Evolutionary conservation across 1,139 yeast species (phyloP), one percentile per base, ranked within the genome.

Genomic region (Debaryomyces coudertii): DNA sequence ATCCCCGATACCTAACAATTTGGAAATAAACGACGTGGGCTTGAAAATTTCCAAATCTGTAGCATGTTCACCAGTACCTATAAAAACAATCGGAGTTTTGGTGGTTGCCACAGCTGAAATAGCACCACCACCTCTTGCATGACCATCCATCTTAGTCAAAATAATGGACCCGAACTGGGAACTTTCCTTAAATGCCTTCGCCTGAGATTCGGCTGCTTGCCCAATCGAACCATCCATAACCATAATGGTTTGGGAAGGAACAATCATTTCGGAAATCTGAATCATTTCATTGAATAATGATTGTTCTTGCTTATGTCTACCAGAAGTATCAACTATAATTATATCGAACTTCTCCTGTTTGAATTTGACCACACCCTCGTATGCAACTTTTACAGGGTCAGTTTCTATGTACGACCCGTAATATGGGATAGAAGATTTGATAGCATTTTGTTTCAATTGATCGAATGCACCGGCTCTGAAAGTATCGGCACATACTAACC

Each of bases 381-480:
- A 75, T 2, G 98, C 93, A 37, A 93, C 96, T 57, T 83, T 84
- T 12, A 90, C 98, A 1, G 99, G 99, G 64, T 95, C 96, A 2
- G 96, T 90, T 68, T 92, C 98, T 8, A 95, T 83, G 65, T 93
- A 93, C 4, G 97, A 88, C 57, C 99, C 99, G 65, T 84, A 93
- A 67, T 83, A 93, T 35, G 99, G 98, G 47, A 93, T 90, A 56
- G 87, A 82, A 0, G 99, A 95, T 71, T 90, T 90, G 44, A 93
- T 90, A 23, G 99, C 98, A 66, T 93, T 93, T 69, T 93, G 99
- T 64, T 93, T 93, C 68, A 93, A 79, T 74, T 93, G 99, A 69
- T 93, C 99, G 73, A 93, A 93, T 1, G 99, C 99, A 77, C 99
- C 99, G 29, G 99, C 99, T 77, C 99, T 84, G 76, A 93, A 93